Percentiles rank a stretch among this genome's conserved stretches.
Evolutionary conservation across 257 asterid genomes (phyloP).

Genomic region (Solanum peruvianum): DNA sequence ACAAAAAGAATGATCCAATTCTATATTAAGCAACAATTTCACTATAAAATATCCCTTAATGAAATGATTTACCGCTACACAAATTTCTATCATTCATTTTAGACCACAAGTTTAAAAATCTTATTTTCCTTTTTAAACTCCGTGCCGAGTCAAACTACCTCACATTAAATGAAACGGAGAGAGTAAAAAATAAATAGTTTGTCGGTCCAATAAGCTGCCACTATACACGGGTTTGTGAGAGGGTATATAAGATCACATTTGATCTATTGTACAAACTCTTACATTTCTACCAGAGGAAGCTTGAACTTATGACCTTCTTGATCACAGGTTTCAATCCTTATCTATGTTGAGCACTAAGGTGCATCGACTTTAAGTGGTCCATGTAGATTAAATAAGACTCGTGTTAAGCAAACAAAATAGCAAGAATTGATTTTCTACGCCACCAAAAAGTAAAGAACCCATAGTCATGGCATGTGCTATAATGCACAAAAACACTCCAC

Average conservation of each 20-base stretch:
- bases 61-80: too few relatives aligned
- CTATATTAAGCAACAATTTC: too few relatives aligned
- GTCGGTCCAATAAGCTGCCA: neutral
- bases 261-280: neutral
- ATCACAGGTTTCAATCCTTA: neutral
- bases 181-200: neutral
- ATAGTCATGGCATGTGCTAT: neutral
- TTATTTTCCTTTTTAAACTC: too few relatives aligned
- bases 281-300: neutral
- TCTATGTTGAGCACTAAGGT: neutral
- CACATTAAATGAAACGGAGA: too few relatives aligned
- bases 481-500: neutral
- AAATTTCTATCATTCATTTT: too few relatives aligned
- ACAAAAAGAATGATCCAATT: too few relatives aligned
- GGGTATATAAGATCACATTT: neutral
- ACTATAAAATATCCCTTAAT: too few relatives aligned
- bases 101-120: too few relatives aligned
- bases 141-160: too few relatives aligned
- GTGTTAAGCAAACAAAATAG: neutral
- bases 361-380: neutral
- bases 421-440: neutral
- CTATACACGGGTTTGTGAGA: neutral
- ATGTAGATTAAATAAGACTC: neutral
- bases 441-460: neutral
- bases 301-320: neutral